Evolutionary conservation across 1,284 basidiomycete genomes (phyloP).

Genomic region (Exsudoporus floridanus): DNA sequence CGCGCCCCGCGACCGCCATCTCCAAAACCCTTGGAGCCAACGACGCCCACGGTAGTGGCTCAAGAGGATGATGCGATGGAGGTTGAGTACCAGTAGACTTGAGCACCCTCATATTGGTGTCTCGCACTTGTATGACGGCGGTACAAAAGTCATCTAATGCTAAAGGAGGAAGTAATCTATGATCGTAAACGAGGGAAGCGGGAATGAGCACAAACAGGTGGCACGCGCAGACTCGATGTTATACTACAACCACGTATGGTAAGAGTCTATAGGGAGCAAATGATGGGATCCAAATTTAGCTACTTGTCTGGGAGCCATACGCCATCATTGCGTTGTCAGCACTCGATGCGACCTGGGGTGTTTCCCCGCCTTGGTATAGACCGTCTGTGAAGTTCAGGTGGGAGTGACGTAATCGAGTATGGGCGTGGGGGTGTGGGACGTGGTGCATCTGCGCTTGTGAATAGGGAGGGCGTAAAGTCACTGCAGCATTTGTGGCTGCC

Average conservation of each 20-base stretch:
- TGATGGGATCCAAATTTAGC: slow-evolving; percentile 20
- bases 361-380: slow-evolving; percentile 41
- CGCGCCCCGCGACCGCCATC: slow-evolving; percentile 41
- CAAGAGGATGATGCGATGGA: slow-evolving; percentile 60
- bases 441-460: slow-evolving; percentile 62
- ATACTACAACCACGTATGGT: slow-evolving; percentile 7
- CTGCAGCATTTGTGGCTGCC: slow-evolving; percentile 36
- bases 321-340: slow-evolving; percentile 49
- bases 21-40: slow-evolving; percentile 14
- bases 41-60: background rate
- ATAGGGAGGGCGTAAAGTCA: slow-evolving; percentile 55
- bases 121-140: slow-evolving; percentile 13
- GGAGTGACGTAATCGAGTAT: slow-evolving; percentile 62
- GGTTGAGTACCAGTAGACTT: slow-evolving; percentile 39
- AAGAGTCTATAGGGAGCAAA: slow-evolving; percentile 1
- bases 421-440: slow-evolving; percentile 73
- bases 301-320: slow-evolving; percentile 41
- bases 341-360: slow-evolving; percentile 29
- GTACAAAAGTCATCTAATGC: slow-evolving; percentile 23
- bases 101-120: slow-evolving; percentile 3
- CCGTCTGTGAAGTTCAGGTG: slow-evolving; percentile 47
- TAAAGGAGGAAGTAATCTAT: slow-evolving; percentile 24
- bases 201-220: slow-evolving; percentile 7
- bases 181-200: slow-evolving; percentile 3
- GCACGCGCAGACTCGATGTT: slow-evolving; percentile 10